Evolutionary conservation across 2,329 filamentous ascomycete genomes (phyloP), one percentile per base, ranked within the genome.

Genomic region (Didymella glomerata): DNA sequence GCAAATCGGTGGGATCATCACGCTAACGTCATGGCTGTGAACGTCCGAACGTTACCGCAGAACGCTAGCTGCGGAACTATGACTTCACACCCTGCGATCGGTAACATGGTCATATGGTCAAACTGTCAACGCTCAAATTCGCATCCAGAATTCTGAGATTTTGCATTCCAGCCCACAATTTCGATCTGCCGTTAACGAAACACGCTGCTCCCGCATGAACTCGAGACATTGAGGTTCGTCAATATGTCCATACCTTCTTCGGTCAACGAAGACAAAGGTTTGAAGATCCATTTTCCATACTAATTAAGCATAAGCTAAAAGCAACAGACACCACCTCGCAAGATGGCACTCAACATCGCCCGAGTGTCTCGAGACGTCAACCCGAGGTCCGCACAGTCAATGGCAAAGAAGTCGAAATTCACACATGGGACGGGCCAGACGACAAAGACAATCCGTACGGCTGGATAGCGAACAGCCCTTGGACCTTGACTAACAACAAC

Each of bases 361-460:
- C 52, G 24, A 54, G 48, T 36, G 40, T 50, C 36, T 20, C n/a
- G 18, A 44, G 48, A 6, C 51, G 25, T 32, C 47, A 62, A 14
- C 32, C 52, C 22, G 27, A 64, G 27, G 62, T 30, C 5, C 63
- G 63, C 8, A 60, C 56, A 24, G 53, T 60, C 46, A 61, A 69
- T 46, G 66, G 66, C 8, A 68, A 68, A 45, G 63, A 69, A 30
- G 65, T 72, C 3, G 63, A 72, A 28, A 56, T 71, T 1, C 66
- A 71, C 27, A 67, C 57, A 0, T 72, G 70, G 66, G 22, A 68
- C 20, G 65, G 68, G 3, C 61, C 66, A 3, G 48, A 68, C 20
- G 70, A 71, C 46, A 62, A 61, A 24, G 68, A 69, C 3, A 71
- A 72, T 30, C 70, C 70, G 66, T 71, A 60, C 1, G 36, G 18